Percentiles rank a stretch among this genome's conserved stretches.
Evolutionary conservation across 2,329 filamentous ascomycete genomes (phyloP).

Genomic region (Phyllosticta ampelicida): DNA sequence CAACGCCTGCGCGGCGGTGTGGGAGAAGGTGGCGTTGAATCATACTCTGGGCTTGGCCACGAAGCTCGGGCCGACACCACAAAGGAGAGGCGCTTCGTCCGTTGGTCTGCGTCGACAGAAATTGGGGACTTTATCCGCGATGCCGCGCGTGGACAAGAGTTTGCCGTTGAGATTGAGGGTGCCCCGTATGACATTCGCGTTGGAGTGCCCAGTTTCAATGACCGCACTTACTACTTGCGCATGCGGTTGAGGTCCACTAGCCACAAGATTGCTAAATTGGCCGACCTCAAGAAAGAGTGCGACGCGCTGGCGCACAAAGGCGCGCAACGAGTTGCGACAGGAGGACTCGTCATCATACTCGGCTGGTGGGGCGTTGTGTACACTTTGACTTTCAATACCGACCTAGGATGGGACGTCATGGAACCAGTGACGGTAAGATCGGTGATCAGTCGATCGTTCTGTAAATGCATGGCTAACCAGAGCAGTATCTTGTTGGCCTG

Average conservation of each 20-base stretch:
- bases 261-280: slow-evolving; percentile 54
- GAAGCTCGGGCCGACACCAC: slow-evolving; percentile 36
- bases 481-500: slow-evolving; percentile 66
- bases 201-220: slow-evolving; percentile 75
- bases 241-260: slow-evolving; percentile 64
- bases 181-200: slow-evolving; percentile 58
- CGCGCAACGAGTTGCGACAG: slow-evolving; percentile 69
- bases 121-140: slow-evolving; percentile 92
- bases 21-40: slow-evolving; percentile 52
- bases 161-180: slow-evolving; percentile 73
- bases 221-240: slow-evolving; percentile 82
- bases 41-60: slow-evolving; percentile 59
- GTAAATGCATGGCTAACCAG: not conserved
- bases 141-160: slow-evolving; percentile 72
- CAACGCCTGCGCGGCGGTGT: slow-evolving; percentile 35
- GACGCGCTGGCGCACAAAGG: slow-evolving; percentile 65
- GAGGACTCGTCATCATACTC: slow-evolving; percentile 61
- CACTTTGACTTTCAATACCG: slow-evolving; percentile 54
- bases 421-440: slow-evolving; percentile 67
- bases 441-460: not conserved
- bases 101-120: slow-evolving; percentile 81
- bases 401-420: slow-evolving; percentile 81
- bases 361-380: slow-evolving; percentile 80
- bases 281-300: slow-evolving; percentile 69
- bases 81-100: slow-evolving; percentile 57